phyloP scores from a whole-genome alignment of 2,329 filamentous ascomycete genomes.

The Colletotrichum sp. region DNA sequence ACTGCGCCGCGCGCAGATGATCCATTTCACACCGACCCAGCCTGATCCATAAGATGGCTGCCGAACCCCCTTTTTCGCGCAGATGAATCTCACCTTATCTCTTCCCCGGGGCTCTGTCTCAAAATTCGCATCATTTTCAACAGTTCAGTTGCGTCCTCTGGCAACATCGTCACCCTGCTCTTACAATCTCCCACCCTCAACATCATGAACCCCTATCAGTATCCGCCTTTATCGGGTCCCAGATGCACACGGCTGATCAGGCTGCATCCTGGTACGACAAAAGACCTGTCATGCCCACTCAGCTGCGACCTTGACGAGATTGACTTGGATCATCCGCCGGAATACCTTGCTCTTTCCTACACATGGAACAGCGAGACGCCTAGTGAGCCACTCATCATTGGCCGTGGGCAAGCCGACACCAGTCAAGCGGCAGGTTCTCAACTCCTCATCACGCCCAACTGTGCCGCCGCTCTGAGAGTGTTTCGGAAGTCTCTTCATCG shows the following conservation, averaged over 20 bases:
- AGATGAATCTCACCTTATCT: background rate
- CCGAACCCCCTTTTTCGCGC: background rate
- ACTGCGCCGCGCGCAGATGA: background rate
- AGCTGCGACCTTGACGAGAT: background rate
- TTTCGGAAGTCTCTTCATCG: background rate
- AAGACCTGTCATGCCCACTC: background rate
- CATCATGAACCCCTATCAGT: background rate
- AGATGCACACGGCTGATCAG: background rate
- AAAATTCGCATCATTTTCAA: accelerated
- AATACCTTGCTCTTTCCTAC: accelerated
- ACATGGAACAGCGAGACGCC: background rate
- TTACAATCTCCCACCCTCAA: accelerated
- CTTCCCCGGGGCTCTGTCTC: background rate
- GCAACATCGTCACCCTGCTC: background rate
- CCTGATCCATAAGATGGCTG: background rate
- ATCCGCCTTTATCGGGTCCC: background rate
- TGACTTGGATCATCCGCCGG: accelerated
- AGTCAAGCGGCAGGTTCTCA: accelerated
- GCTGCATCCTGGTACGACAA: background rate
- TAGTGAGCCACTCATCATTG: background rate
- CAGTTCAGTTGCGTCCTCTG: background rate
- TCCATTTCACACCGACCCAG: background rate
- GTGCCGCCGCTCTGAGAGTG: background rate
- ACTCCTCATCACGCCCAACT: background rate
- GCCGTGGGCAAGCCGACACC: accelerated